Evolutionary conservation across 2,329 filamentous ascomycete genomes (phyloP).

Genomic region (Pyrenochaeta sp.): DNA sequence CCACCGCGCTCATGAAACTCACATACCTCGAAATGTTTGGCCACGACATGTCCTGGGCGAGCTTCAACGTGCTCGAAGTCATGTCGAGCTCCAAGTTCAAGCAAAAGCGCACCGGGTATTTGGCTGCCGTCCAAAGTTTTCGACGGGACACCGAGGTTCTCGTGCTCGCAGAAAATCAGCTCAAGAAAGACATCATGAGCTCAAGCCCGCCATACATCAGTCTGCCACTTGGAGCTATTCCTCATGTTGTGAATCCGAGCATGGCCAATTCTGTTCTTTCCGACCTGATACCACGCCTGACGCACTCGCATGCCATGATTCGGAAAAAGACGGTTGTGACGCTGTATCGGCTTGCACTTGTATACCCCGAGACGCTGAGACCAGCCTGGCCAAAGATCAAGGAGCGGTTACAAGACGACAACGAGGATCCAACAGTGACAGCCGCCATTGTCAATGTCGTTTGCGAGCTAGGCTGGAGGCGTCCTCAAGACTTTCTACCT

Average conservation of each 20-base stretch:
- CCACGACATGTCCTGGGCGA: conserved; percentile 99
- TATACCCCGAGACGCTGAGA: conserved; percentile 93
- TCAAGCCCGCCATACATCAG: conserved; percentile 78
- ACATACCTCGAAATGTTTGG: conserved; percentile 99
- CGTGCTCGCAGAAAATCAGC: conserved; percentile 94
- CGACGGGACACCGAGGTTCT: conserved; percentile 93
- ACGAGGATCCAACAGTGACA: conserved; percentile 91
- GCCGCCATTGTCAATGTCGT: conserved; percentile 96
- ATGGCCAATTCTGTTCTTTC: conserved; percentile 88
- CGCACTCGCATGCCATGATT: conserved; percentile 83
- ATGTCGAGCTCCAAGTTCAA: conserved; percentile 96
- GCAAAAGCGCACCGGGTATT: conserved; percentile 93
- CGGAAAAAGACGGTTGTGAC: conserved; percentile 97
- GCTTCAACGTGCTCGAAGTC: conserved; percentile 97
- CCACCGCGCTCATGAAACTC: conserved; percentile 92
- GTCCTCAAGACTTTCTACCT: conserved; percentile 91
- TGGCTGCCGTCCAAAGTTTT: conserved; percentile 96
- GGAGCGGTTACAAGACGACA: conserved; percentile 86
- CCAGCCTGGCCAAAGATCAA: conserved; percentile 98
- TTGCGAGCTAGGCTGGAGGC: conserved; percentile 92
- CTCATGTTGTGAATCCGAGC: conserved; percentile 91
- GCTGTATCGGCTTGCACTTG: conserved; percentile 87
- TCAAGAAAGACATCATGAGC: conserved; percentile 91
- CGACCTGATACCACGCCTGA: conserved; percentile 85
- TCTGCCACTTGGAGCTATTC: conserved; percentile 87